Percentiles rank a stretch among this genome's conserved stretches.
phyloP scores from a whole-genome alignment of 768 basidiomycete genomes.

The Mycena chlorophos region DNA sequence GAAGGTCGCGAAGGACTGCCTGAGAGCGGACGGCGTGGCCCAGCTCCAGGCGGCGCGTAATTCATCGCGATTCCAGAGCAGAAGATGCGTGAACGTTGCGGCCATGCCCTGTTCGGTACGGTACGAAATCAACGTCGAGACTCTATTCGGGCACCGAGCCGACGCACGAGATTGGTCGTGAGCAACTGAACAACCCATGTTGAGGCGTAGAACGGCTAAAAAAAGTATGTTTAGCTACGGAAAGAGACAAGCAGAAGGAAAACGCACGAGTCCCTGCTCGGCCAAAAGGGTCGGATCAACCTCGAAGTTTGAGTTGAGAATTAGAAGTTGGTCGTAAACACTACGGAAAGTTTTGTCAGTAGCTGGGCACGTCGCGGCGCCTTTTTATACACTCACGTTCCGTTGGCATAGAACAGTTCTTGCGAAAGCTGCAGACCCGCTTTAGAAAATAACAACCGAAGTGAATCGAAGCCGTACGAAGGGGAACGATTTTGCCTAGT shows the following conservation, averaged over 20 bases:
- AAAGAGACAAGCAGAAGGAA: background rate
- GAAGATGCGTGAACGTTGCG: conserved; percentile 48
- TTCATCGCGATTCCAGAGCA: conserved; percentile 48
- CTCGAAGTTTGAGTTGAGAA: conserved; percentile 46
- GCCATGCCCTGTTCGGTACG: conserved; percentile 41
- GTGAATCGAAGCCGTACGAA: conserved; percentile 25
- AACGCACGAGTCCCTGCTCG: conserved; percentile 40
- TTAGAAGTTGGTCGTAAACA: conserved; percentile 46
- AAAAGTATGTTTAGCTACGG: background rate
- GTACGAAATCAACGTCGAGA: background rate
- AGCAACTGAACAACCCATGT: conserved; percentile 49
- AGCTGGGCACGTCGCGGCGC: too few relatives aligned
- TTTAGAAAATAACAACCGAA: conserved; percentile 22
- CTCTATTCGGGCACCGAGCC: background rate
- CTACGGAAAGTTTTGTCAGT: too few relatives aligned
- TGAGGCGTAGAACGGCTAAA: conserved; percentile 46
- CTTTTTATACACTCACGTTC: too few relatives aligned
- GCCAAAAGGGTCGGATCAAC: conserved; percentile 42
- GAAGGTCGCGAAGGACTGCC: conserved; percentile 34
- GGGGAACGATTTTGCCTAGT: conserved; percentile 31
- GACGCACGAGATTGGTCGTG: conserved; percentile 37
- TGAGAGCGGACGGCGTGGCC: conserved; percentile 38
- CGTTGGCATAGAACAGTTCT: conserved; percentile 48
- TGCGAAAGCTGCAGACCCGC: conserved; percentile 49
- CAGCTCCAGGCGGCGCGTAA: conserved; percentile 46